Conservation (phyloP, 371 early-diverging fungal species). For the Sporodiniella umbellata region DNA sequence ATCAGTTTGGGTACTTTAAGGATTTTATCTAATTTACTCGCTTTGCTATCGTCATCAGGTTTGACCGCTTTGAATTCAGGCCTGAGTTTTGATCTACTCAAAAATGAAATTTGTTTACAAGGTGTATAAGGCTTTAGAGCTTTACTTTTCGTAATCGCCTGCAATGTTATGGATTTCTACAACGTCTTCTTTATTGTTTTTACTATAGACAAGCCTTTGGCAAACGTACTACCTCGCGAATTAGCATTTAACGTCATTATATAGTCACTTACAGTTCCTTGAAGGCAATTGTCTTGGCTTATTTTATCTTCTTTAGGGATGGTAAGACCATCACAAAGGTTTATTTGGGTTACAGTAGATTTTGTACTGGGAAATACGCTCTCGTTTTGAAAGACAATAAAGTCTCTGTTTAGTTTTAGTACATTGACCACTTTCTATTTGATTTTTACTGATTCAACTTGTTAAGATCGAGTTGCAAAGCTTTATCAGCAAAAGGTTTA, state of each 20-base stretch:
- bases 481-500: slow-evolving; percentile 19
- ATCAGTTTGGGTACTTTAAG: too few species aligned
- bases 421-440: too few species aligned
- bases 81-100: slow-evolving; percentile 6
- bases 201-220: slow-evolving; percentile 13
- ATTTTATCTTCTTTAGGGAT: slow-evolving; percentile 16
- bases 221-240: slow-evolving; percentile 20
- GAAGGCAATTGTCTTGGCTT: slow-evolving; percentile 13
- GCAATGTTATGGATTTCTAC: slow-evolving; percentile 24
- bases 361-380: slow-evolving; percentile 15
- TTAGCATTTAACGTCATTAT: not conserved
- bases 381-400: slow-evolving; percentile 11
- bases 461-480: slow-evolving; percentile 20
- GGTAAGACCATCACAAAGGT: slow-evolving; percentile 23
- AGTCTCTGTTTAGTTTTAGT: slow-evolving; percentile 7
- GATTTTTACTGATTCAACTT: slow-evolving; percentile 24
- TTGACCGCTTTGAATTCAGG: slow-evolving; percentile 16
- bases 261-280: slow-evolving; percentile 21
- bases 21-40: too few species aligned
- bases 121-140: too few species aligned
- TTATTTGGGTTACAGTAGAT: slow-evolving; percentile 16
- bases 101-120: not conserved
- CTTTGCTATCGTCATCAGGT: slow-evolving; percentile 17
- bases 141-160: slow-evolving; percentile 21
- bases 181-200: slow-evolving; percentile 5